phyloP scores from a whole-genome alignment of 140 eudicot species.

The Artemisia princeps region DNA sequence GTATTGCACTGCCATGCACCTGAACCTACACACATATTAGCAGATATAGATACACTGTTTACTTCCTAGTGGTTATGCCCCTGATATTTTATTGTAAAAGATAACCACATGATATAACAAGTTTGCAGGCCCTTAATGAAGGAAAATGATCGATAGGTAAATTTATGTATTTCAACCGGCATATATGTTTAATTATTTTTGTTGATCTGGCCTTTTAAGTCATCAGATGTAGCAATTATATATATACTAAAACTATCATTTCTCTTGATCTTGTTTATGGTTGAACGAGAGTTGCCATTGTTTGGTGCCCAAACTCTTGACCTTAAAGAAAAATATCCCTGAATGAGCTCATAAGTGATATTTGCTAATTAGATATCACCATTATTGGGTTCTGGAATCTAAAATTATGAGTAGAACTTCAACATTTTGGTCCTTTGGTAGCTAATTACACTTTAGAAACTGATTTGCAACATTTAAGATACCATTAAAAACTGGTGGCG shows the following conservation, averaged over 20 bases:
- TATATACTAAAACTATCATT: slow-evolving; percentile 1
- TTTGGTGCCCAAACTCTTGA: no score
- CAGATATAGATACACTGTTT: not conserved
- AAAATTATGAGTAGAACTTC: no score
- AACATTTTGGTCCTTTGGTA: no score
- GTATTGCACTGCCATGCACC: not conserved
- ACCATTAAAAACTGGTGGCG: not conserved
- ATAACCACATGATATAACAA: slow-evolving; percentile 16
- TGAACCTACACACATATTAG: not conserved
- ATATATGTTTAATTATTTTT: not conserved
- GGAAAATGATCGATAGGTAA: slow-evolving; percentile 6
- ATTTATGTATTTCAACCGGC: not conserved
- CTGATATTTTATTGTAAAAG: not conserved
- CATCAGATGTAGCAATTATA: not conserved
- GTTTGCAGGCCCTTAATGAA: slow-evolving; percentile 9
- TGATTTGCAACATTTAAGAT: not conserved
- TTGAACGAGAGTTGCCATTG: no score
- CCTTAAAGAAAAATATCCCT: no score
- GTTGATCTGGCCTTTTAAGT: not conserved
- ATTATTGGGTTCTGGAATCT: no score
- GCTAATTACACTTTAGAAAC: slow-evolving; percentile 3
- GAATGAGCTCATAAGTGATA: no score
- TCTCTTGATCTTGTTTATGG: not conserved
- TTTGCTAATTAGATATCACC: no score
- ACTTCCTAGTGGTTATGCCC: not conserved